Base-by-base conservation (phyloP, 768 basidiomycete species). In the Floccularia luteovirens region DNA sequence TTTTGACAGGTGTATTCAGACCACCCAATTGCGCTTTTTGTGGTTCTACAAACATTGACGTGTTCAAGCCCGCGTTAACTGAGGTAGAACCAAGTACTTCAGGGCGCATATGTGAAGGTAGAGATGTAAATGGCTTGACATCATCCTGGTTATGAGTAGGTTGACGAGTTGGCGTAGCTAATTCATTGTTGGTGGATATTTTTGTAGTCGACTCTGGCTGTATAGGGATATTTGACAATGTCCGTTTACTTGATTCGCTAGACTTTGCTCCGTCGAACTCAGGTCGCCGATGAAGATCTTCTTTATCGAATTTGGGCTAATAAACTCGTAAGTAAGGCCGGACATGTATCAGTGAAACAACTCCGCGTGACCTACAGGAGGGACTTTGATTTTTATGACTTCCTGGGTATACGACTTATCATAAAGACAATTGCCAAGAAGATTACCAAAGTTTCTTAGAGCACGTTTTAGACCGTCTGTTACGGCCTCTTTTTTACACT, bases 401-500 rank as follows among this genome's bases (percentile, higher is more conserved):
- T 93, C 86, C 35, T 82, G 74, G 0, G 87, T 74, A 58, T 90
- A 97, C 4, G 73, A 59, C 63, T 94, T 96, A 64, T 98, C 96
- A 52, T 98, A 98, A n/a, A 98, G 62, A 60, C 96, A 99, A 52
- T 96, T 94, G 1, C 96, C 96, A 12, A 98, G 69, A 2, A 98
- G 66, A 56, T 93, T 96, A 28, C 96, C 96, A 55, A 98, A 99
- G 47, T 80, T 90, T 19, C 90, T 72, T 6, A 99, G 70, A 1
- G 91, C 79, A 23, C 94, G 81, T 60, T 99, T 99, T 39, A 94
- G 64, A 0, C 74, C 94, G 49, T 99, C 96, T 0, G 96, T 99
- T 0, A 97, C 83, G 1, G 96, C 93, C 57, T 98, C 96, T 51
- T 99, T 99, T 72, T 97, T 97, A 56, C 89, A 91, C 96, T 99